Base-by-base conservation (phyloP, 73 alveolate species). In the Halteria grandinella region DNA sequence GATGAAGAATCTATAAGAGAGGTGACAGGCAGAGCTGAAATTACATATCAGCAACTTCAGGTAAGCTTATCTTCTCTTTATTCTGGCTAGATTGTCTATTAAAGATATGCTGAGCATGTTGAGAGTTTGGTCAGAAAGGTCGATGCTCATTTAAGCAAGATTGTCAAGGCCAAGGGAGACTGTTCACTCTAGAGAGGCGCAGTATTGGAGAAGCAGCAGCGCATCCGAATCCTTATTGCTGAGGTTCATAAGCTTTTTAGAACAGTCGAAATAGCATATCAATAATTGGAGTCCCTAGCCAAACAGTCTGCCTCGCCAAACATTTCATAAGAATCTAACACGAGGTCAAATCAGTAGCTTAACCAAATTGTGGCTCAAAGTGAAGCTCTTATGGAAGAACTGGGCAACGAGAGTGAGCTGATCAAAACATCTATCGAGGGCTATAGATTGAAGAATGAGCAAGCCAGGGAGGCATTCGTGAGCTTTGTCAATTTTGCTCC, bases 401-500 rank as follows among this genome's bases (percentile, higher is more conserved):
- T 21, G 43, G 43, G 11, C 15, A 20, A 39, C 12, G 21, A n/a
- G 15, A 12, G 4, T 18, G 78, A 62, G 4, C 21, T 21, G 5
- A 1, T 62, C 14, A 62, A 17, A n/a, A 31, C 12, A 40, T 39
- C 44, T 12, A 62, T 57, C 25, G 78, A 62, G 15, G n/a, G 28
- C 40, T 62, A 62, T 24, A 60, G 43, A 40, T 57, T 40, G n/a
- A 40, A 17, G 25, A 40, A 62, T 62, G 78, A 62, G 60, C 36
- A 1, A 4, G 36, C 62, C 3, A 39, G 62, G 40, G 53, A 62
- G 43, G 32, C 78, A 4, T 62, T 40, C 41, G 78, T 62, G 10
- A 41, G 63, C 58, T 62, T 62, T 62, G 78, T 62, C 5, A 62
- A 62, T 23, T 62, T 62, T 33, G 78, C 78, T 25, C 78, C 78